Base-by-base conservation (phyloP, 345 rosid species). In the Citrus sinensis region DNA sequence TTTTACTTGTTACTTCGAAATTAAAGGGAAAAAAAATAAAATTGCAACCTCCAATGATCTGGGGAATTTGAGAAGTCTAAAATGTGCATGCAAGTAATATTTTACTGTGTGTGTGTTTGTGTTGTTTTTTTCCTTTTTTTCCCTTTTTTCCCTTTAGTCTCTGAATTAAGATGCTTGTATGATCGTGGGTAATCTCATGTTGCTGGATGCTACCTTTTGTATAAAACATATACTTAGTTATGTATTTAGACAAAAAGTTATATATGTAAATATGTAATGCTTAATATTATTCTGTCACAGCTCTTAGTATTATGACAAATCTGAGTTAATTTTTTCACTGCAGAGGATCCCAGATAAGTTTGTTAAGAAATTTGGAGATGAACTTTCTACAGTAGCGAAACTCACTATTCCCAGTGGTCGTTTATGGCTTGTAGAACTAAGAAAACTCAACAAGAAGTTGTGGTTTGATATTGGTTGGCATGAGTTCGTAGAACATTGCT, bases 381-480 rank as follows among this genome's bases (percentile, higher is more conserved):
- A 84, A 60, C 86, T 84, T 24, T 72, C 86, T 67, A 63, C 81
- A 4, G 8, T 77, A 54, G 86, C 69, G 32, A 81, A 67, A 22
- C 71, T 87, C 6, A 29, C 69, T 1, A 67, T 76, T 58, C 88
- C 90, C 5, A 74, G 42, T 59, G 88, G 88, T 49, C 78, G 61
- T 29, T n/a, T 78, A 16, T 85, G 82, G 82, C 75, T 35, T 9
- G 87, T 83, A 62, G 85, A 78, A 51, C 62, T 85, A 56, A 74
- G 46, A 73, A 83, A 78, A 51, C 74, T 49, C 35, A 60, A 79
- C 29, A 59, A 35, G 25, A 82, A 65, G 49, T 32, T 80, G 29
- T 87, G 90, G 88, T 80, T 85, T 77, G 71, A 79, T 20, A 42
- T 24, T 46, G 87, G 88, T 29, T 86, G 90, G 88, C 71, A 79